Percentiles rank a stretch among this genome's conserved stretches.
These are phyloP conservation scores for Ceratobasidium sp. DNA, from an alignment of 1,284 basidiomycete genomes.

Conservation along the genomic window DNA sequence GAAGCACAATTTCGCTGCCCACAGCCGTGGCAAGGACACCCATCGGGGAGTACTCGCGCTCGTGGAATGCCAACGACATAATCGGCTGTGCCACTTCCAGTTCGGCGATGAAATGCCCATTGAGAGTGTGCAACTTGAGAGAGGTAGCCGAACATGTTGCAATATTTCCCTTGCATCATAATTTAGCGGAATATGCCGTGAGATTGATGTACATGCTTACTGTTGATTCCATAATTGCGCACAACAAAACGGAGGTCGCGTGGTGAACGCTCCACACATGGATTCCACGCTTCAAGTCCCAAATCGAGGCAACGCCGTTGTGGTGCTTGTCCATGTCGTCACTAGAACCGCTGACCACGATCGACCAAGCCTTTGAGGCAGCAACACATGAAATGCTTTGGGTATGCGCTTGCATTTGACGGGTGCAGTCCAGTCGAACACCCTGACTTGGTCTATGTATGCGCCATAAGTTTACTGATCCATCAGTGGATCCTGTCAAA, in stretches of 20 bases:
- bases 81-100: constrained; percentile 63
- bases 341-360: constrained; percentile 79
- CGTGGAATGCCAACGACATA: constrained; percentile 77
- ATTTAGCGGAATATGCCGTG: constrained; percentile 36
- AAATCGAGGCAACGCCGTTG: constrained; percentile 84
- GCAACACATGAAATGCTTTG: constrained; percentile 71
- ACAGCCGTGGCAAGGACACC: constrained; percentile 62
- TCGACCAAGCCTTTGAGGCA: constrained; percentile 81
- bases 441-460: constrained; percentile 52
- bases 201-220: constrained; percentile 54
- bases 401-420: constrained; percentile 80
- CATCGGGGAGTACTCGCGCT: constrained; percentile 74
- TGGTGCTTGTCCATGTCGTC: constrained; percentile 45
- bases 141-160: constrained; percentile 75
- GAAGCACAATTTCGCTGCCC: constrained; percentile 67
- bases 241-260: constrained; percentile 65
- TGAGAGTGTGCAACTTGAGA: constrained; percentile 81
- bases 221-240: constrained; percentile 83
- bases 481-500: constrained; percentile 78
- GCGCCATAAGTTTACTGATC: constrained; percentile 81
- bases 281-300: constrained; percentile 86
- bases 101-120: constrained; percentile 71
- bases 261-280: constrained; percentile 82
- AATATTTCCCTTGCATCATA: constrained; percentile 75
- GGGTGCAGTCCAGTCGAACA: constrained; percentile 58